Conservation (phyloP, 2,329 filamentous ascomycete genomes). For the Beauveria sp. region DNA sequence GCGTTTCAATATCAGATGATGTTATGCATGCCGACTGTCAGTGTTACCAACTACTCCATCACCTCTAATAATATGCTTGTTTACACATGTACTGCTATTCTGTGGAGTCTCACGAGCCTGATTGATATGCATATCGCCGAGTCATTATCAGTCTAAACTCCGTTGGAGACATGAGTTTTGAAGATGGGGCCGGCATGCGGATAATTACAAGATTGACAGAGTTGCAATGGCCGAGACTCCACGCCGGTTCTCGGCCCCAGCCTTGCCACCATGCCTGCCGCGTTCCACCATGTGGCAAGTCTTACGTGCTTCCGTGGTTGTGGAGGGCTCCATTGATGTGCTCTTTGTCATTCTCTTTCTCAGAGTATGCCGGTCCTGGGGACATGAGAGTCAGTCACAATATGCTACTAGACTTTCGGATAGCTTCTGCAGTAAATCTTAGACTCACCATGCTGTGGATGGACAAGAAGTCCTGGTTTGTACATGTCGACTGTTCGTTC, state of each 20-base stretch:
- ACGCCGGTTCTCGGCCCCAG: not conserved
- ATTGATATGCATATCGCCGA: too few relatives aligned
- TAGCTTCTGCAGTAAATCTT: too few relatives aligned
- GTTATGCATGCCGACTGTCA: too few relatives aligned
- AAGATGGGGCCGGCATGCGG: not conserved
- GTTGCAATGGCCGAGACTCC: not conserved
- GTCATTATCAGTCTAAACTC: too few relatives aligned
- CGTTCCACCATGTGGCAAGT: not conserved
- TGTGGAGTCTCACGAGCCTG: too few relatives aligned
- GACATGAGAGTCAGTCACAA: not conserved
- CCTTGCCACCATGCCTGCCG: not conserved
- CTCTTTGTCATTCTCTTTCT: not conserved
- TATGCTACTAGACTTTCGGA: too few relatives aligned
- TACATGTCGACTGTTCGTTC: constrained; percentile 3
- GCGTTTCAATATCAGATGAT: too few relatives aligned
- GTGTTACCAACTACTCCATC: too few relatives aligned
- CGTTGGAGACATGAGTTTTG: too few relatives aligned
- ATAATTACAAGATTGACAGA: not conserved
- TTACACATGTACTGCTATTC: too few relatives aligned
- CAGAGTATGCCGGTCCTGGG: constrained; percentile 5
- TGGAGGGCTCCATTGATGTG: not conserved
- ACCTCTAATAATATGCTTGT: too few relatives aligned
- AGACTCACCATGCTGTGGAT: constrained; percentile 2
- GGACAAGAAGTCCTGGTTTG: constrained; percentile 1
- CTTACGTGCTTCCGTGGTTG: not conserved